A percentile compares a stretch with the other conserved stretches of the same genome.
phyloP scores from a whole-genome alignment of 1,284 basidiomycete species.

The Trametes hirsuta region DNA sequence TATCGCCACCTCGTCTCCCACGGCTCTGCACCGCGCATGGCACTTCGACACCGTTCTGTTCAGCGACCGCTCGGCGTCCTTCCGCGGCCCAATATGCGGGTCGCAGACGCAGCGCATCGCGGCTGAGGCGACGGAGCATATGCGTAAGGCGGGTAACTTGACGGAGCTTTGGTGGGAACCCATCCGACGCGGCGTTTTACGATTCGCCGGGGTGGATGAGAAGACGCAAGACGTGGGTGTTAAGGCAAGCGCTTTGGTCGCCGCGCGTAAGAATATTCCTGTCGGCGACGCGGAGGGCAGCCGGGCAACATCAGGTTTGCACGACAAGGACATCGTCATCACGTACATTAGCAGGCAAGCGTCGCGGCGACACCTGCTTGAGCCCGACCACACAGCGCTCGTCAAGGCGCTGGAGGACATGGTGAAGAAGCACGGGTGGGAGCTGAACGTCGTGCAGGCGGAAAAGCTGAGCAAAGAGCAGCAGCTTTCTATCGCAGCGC shows the following conservation, averaged over 20 bases:
- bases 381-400: conserved; percentile 61
- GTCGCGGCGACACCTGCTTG: conserved; percentile 56
- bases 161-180: conserved; percentile 72
- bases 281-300: conserved; percentile 6
- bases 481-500: conserved; percentile 63
- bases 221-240: conserved; percentile 31
- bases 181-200: conserved; percentile 59
- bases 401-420: conserved; percentile 60
- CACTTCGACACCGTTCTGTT: conserved; percentile 67
- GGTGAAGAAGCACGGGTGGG: conserved; percentile 57
- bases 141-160: conserved; percentile 41
- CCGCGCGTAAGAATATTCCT: conserved; percentile 7
- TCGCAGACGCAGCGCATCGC: conserved; percentile 69
- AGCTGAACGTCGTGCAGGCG: conserved; percentile 66
- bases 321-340: conserved; percentile 52
- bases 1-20: conserved; percentile 42
- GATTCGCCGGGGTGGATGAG: conserved; percentile 58
- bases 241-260: conserved; percentile 25
- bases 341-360: conserved; percentile 79
- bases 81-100: conserved; percentile 66
- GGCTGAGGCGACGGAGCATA: conserved; percentile 59
- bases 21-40: conserved; percentile 47
- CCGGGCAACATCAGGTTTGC: conserved; percentile 18
- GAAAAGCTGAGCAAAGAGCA: conserved; percentile 73
- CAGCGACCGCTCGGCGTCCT: conserved; percentile 74